These are phyloP conservation scores for Debaryomycetaceae sp. DNA, from an alignment of 1,139 yeast genomes.

Conservation along the genomic window DNA sequence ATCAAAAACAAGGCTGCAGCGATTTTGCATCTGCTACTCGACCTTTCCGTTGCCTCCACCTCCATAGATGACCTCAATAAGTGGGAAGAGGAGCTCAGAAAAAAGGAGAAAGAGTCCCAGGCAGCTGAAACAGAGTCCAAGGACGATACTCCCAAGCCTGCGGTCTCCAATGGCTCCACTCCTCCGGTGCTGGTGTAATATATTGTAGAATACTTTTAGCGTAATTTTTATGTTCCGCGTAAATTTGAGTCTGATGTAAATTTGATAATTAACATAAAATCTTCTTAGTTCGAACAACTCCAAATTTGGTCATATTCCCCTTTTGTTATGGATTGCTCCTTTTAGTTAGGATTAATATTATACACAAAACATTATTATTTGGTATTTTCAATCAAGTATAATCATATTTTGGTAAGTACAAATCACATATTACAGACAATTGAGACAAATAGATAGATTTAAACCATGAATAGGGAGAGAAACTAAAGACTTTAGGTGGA, in stretches of 20 bases:
- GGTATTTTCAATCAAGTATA: neutral
- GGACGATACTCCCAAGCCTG: neutral
- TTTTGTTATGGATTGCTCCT: constrained; percentile 11
- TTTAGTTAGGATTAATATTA: constrained; percentile 5
- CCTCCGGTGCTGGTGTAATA: neutral
- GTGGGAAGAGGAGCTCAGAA: constrained; percentile 7
- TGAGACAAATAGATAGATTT: neutral
- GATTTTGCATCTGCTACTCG: constrained; percentile 21
- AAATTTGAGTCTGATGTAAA: constrained; percentile 1
- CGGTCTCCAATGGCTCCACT: neutral
- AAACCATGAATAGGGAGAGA: neutral
- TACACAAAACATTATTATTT: neutral
- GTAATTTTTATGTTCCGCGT: neutral
- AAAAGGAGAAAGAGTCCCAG: neutral
- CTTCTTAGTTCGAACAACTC: constrained; percentile 10
- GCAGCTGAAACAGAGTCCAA: neutral
- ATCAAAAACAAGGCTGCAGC: constrained; percentile 20
- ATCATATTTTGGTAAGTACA: constrained; percentile 4
- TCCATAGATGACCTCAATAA: constrained; percentile 14
- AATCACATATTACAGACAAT: neutral
- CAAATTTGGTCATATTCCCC: constrained; percentile 11
- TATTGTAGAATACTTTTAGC: neutral
- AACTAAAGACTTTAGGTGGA: neutral
- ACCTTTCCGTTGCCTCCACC: constrained; percentile 15
- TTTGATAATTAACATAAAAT: constrained; percentile 5